Evolutionary conservation across 345 rosid species (phyloP).

Genomic region (Syzygium aromaticum): DNA sequence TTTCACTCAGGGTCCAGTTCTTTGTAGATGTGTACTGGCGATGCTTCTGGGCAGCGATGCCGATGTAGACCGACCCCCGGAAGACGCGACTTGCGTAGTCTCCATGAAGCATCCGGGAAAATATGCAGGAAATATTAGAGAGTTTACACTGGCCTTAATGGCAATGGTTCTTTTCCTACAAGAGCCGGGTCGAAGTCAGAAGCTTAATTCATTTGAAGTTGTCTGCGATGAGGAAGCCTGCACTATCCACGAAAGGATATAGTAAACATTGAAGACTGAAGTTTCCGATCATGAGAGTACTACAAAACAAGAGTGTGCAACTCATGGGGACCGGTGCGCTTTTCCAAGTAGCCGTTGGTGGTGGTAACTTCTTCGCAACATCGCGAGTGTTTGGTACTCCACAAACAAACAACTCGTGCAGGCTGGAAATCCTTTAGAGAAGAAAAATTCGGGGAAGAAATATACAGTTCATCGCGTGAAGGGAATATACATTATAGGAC

Average conservation of each 20-base stretch:
- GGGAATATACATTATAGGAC: not conserved
- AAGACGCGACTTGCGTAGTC: not conserved
- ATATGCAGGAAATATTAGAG: not conserved
- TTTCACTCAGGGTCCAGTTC: not conserved
- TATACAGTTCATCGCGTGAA: rapidly evolving
- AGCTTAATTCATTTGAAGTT: not conserved
- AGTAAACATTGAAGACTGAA: no score
- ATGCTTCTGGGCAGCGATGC: not conserved
- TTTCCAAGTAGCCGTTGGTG: not conserved
- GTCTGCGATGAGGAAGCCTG: not conserved
- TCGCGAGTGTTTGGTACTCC: not conserved
- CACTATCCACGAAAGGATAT: not conserved
- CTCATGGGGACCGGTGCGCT: no score
- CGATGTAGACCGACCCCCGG: not conserved
- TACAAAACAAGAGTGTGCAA: no score
- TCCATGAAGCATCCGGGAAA: not conserved
- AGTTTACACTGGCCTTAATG: not conserved
- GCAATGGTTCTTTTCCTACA: not conserved
- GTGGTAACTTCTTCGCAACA: not conserved
- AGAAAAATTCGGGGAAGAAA: not conserved
- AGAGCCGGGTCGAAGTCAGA: no score
- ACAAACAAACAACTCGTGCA: not conserved
- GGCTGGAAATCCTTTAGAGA: not conserved
- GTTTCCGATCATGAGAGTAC: no score
- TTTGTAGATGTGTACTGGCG: not conserved